Conservation (phyloP, 2,329 filamentous ascomycete genomes). For the Alternaria ethzedia region DNA sequence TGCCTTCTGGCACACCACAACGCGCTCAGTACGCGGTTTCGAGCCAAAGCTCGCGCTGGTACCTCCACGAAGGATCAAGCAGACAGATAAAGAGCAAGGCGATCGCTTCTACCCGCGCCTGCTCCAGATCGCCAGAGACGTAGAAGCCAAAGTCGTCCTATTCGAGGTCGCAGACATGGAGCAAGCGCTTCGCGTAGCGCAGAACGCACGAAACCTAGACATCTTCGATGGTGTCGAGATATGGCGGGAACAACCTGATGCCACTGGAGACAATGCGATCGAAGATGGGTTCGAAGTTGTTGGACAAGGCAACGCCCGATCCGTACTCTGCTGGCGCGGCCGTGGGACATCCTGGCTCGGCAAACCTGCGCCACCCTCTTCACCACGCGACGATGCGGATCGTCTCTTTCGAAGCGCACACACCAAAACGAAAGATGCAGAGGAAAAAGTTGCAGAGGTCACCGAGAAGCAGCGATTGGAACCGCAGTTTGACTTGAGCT, state of each 20-base stretch:
- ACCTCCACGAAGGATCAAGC: slow-evolving; percentile 11
- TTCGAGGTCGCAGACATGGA: slow-evolving; percentile 74
- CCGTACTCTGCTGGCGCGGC: slow-evolving; percentile 52
- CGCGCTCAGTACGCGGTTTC: slow-evolving; percentile 76
- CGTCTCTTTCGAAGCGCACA: not conserved
- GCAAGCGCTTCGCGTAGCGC: slow-evolving; percentile 70
- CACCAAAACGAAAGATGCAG: not conserved
- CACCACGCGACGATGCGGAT: not conserved
- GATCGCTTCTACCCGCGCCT: slow-evolving; percentile 74
- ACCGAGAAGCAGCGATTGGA: not conserved
- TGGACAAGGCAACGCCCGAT: slow-evolving; percentile 52
- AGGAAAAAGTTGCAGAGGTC: not conserved
- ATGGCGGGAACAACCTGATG: slow-evolving; percentile 68
- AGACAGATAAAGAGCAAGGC: slow-evolving; percentile 35
- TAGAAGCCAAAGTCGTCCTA: slow-evolving; percentile 63
- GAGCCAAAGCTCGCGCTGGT: slow-evolving; percentile 86
- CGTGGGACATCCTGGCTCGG: slow-evolving; percentile 38
- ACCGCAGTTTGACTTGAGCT: slow-evolving; percentile 1
- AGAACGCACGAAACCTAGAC: slow-evolving; percentile 45
- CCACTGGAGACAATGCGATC: not conserved
- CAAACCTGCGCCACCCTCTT: not conserved
- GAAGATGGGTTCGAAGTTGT: slow-evolving; percentile 34
- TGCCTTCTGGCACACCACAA: slow-evolving; percentile 68
- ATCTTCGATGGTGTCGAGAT: slow-evolving; percentile 62
- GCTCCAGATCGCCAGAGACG: slow-evolving; percentile 59